These are phyloP conservation scores for Rhodotorula taiwanensis DNA, from an alignment of 768 basidiomycete genomes.

Conservation along the genomic window DNA sequence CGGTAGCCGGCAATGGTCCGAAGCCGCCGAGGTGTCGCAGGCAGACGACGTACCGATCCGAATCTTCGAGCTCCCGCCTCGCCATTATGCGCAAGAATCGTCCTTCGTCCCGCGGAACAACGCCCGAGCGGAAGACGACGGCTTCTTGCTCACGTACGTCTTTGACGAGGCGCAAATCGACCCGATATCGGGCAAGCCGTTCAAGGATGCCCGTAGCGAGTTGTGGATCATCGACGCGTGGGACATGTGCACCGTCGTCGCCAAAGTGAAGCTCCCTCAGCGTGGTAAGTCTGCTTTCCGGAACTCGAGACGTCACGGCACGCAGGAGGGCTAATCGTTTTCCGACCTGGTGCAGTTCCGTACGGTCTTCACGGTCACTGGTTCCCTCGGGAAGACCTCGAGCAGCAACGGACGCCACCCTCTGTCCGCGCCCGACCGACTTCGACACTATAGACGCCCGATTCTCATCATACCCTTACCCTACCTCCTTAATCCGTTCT, in stretches of 20 bases:
- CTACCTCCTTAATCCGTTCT: too few species aligned
- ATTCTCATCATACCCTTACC: background rate
- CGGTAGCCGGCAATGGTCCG: background rate
- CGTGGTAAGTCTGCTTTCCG: slow-evolving; percentile 14
- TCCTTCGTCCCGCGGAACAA: slow-evolving; percentile 44
- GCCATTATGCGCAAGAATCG: slow-evolving; percentile 46
- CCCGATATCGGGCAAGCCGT: slow-evolving; percentile 38
- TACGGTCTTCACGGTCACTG: slow-evolving; percentile 42
- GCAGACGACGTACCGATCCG: slow-evolving; percentile 39
- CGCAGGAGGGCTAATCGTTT: background rate
- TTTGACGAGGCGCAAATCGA: slow-evolving; percentile 46
- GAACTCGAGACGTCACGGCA: background rate
- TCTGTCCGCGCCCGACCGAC: slow-evolving; percentile 3
- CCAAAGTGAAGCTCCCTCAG: slow-evolving; percentile 41
- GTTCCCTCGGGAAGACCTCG: slow-evolving; percentile 38
- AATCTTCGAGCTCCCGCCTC: slow-evolving; percentile 44
- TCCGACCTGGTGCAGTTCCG: slow-evolving; percentile 24
- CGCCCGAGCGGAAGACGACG: slow-evolving; percentile 44
- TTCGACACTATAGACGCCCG: background rate
- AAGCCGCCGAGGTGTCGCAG: background rate
- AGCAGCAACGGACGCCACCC: slow-evolving; percentile 14
- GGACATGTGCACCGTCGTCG: slow-evolving; percentile 41
- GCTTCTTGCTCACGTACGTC: slow-evolving; percentile 46
- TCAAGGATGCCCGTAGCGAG: slow-evolving; percentile 43
- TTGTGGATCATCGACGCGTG: slow-evolving; percentile 48